These are phyloP conservation scores for Yamadazyma sp. DNA, from an alignment of 1,139 yeast species.

Conservation along the genomic window DNA sequence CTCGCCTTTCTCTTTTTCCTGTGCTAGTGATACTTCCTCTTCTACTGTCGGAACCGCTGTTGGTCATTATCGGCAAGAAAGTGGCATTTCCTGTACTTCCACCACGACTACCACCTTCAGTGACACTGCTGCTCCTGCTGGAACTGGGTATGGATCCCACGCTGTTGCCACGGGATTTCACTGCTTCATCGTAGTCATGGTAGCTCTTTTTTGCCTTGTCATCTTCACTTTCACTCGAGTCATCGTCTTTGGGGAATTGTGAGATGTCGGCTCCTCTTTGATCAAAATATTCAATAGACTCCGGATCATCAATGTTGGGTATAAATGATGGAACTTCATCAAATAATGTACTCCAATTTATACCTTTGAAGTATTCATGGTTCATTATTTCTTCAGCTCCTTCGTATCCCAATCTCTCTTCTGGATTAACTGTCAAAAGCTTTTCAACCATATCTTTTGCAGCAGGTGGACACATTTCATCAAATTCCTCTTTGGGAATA, in stretches of 20 bases:
- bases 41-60: slow-evolving; percentile 10
- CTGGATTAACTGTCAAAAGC: slow-evolving; percentile 64
- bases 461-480: slow-evolving; percentile 54
- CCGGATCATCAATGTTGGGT: slow-evolving; percentile 79
- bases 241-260: slow-evolving; percentile 59
- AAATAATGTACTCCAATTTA: slow-evolving; percentile 76
- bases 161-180: slow-evolving; percentile 3
- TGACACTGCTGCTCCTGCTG: slow-evolving; percentile 3
- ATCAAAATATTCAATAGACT: slow-evolving; percentile 90
- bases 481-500: slow-evolving; percentile 52
- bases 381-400: slow-evolving; percentile 77
- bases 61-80: background rate
- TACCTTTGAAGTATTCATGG: slow-evolving; percentile 72
- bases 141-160: slow-evolving; percentile 4
- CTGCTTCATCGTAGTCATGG: slow-evolving; percentile 6
- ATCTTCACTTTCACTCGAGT: slow-evolving; percentile 26
- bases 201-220: slow-evolving; percentile 10
- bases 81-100: slow-evolving; percentile 3
- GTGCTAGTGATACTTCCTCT: slow-evolving; percentile 12
- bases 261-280: slow-evolving; percentile 78
- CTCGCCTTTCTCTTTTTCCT: slow-evolving; percentile 59
- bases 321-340: slow-evolving; percentile 80
- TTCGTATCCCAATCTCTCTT: slow-evolving; percentile 64
- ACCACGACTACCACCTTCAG: slow-evolving; percentile 2
- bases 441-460: slow-evolving; percentile 73